Evolutionary conservation across 129 eudicot genomes (phyloP), one percentile per base, ranked within the genome.

Genomic region (Tagetes patula): DNA sequence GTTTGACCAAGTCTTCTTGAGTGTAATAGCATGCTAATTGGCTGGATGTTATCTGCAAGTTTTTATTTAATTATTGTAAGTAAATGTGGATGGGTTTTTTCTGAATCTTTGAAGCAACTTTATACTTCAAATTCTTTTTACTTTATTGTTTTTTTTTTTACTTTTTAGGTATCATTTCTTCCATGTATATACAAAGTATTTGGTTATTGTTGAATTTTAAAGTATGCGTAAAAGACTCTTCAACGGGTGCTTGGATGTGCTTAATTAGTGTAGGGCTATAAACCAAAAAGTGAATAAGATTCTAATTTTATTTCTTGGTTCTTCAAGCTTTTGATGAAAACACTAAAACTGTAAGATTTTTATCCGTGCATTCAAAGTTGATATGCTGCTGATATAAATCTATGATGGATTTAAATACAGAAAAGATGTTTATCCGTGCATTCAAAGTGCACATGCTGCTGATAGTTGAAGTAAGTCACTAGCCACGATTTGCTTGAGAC

Each of bases 401-500:
- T 10, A 11, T 36, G 20, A 34, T 36, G 12, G 67, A 61, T 61
- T 27, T 61, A 61, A 38, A 61, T 36, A 11, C 27, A 36, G 67
- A 36, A 36, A 12, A 54, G 60, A 34, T 34, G 43, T 61, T 61
- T 61, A 37, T 61, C 12, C 11, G 37, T 60, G 67, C 41, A 12
- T 37, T 61, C 30, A 38, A 61, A 61, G 67, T 37, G 67, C 30
- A 61, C 1, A 61, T 61, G 10, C 37, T 61, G 67, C 45, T 59
- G 40, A 59, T 30, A 7, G 37, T 8, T 56, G 63, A 10, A 4
- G 7, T 32, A 7, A 59, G 65, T 59, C 40, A 34, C 14, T 36
- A 61, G 45, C 42, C 67, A 30, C 68, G 42, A 41, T 59, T 69
- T 79, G 30, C 53, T 74, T 60, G 58, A 76, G 56, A 73, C 71